Evolutionary conservation across 139 green algal species (phyloP), one percentile per base, ranked within the genome.

Genomic region (Chlorella sp.): DNA sequence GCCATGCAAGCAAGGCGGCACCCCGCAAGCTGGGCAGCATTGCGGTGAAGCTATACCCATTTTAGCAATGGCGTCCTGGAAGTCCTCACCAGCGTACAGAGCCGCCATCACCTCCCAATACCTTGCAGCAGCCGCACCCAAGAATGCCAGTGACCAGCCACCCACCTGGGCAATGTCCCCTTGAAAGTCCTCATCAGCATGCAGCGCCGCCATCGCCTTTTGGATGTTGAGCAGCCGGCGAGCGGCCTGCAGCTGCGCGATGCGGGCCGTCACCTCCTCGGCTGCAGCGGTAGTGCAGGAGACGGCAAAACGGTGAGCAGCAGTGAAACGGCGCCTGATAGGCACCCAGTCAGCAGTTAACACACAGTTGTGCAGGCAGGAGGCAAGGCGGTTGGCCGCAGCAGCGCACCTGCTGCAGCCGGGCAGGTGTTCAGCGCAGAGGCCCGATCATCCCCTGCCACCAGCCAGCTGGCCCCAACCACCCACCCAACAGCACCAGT

Each of bases 141-240:
- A 30, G 14, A 30, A 20, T n/a, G n/a, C n/a, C n/a, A n/a, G 36
- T 28, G 38, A 6, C 19, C 38, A 11, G 36, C 38, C 24, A 9
- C 46, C 34, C 41, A 75, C 79, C 79, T 76, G 60, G 1, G 58
- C 0, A 13, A 88, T 88, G 69, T 93, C 90, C 0, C 70, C 83
- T 81, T 94, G 91, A 64, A 93, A 94, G 30, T 90, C 81, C 56
- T 92, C 88, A 73, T 94, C 91, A 0, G 80, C 73, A 3, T 91
- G 89, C 83, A 93, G 73, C 2, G 85, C 87, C 1, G 83, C 73
- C 8, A 93, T 54, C 0, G 90, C 86, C 81, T 84, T 84, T 16
- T 89, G 81, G 56, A 89, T 89, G 74, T 80, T 84, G 24, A 89
- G 74, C 48, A 84, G 58, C 7, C 64, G 74, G 41, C 75, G 74